Conservation (phyloP, 1,139 yeast genomes). For the Nakaseomyces glabratus region DNA sequence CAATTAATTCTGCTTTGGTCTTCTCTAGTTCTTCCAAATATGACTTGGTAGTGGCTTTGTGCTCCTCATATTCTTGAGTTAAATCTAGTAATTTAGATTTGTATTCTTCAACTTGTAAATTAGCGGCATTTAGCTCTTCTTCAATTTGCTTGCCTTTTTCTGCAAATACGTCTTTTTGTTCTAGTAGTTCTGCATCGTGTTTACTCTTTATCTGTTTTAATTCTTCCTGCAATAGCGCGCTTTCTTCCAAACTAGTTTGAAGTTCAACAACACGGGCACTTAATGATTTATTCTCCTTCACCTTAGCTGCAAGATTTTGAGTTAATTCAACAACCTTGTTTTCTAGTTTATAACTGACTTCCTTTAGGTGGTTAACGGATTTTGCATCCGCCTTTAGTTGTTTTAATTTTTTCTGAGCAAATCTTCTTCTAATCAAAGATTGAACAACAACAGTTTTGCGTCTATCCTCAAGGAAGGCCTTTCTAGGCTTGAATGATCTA, state of each 20-base stretch:
- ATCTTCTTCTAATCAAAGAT: conserved; percentile 65
- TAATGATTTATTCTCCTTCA: conserved; percentile 70
- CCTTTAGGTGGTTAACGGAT: conserved; percentile 81
- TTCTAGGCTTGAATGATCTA: conserved; percentile 29
- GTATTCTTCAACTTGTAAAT: conserved; percentile 54
- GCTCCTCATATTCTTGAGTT: conserved; percentile 53
- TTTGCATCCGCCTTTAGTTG: conserved; percentile 74
- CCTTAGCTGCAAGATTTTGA: conserved; percentile 67
- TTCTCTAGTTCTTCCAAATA: conserved; percentile 54
- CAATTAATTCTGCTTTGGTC: conserved; percentile 53
- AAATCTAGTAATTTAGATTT: conserved; percentile 55
- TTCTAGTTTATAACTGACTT: conserved; percentile 85
- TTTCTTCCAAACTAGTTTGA: conserved; percentile 48
- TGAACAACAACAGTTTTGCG: conserved; percentile 64
- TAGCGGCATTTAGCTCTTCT: conserved; percentile 47
- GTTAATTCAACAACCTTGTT: conserved; percentile 93
- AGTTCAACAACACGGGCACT: conserved; percentile 52
- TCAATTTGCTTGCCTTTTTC: conserved; percentile 46
- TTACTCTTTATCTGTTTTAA: conserved; percentile 51
- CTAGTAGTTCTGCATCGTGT: conserved; percentile 40
- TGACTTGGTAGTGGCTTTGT: conserved; percentile 54
- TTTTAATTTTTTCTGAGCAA: conserved; percentile 58
- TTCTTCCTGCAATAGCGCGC: conserved; percentile 48
- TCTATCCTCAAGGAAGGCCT: conserved; percentile 18
- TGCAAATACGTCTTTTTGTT: conserved; percentile 41